These are phyloP conservation scores for Sporothrix brasiliensis DNA, from an alignment of 2,329 filamentous ascomycete species.

Conservation along the genomic window DNA sequence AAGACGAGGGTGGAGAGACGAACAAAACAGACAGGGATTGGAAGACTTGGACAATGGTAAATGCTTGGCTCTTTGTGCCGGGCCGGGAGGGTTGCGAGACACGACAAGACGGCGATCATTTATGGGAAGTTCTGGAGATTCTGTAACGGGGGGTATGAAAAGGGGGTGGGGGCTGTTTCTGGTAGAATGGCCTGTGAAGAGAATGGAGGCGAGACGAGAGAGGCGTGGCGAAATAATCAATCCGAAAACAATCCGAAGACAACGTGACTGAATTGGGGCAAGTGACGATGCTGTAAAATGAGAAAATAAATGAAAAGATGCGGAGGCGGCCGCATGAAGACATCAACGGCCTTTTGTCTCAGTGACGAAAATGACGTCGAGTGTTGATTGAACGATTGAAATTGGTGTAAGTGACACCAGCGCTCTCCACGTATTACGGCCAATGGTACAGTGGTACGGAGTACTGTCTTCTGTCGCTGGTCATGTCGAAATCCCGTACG, in stretches of 20 bases:
- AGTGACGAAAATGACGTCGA: background rate
- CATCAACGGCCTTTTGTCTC: background rate
- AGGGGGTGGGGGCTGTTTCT: background rate
- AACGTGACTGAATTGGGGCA: background rate
- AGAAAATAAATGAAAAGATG: background rate
- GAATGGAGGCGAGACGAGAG: background rate
- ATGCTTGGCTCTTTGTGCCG: slow-evolving; percentile 9
- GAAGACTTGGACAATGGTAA: background rate
- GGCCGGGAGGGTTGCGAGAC: slow-evolving; percentile 24
- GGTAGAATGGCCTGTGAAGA: background rate
- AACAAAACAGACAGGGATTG: background rate
- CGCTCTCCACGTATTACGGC: background rate
- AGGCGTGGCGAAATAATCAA: background rate
- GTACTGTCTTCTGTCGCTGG: background rate
- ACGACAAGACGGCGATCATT: slow-evolving; percentile 26
- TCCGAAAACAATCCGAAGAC: background rate
- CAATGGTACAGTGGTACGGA: background rate
- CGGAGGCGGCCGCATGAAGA: background rate
- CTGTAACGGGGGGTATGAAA: slow-evolving; percentile 12
- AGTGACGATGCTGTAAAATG: background rate
- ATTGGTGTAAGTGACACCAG: background rate
- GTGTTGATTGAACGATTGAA: background rate
- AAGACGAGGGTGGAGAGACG: background rate
- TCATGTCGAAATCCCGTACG: background rate
- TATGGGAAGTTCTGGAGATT: slow-evolving; percentile 9